Conservation (phyloP, 345 rosid species). For the Citrus inodora region DNA sequence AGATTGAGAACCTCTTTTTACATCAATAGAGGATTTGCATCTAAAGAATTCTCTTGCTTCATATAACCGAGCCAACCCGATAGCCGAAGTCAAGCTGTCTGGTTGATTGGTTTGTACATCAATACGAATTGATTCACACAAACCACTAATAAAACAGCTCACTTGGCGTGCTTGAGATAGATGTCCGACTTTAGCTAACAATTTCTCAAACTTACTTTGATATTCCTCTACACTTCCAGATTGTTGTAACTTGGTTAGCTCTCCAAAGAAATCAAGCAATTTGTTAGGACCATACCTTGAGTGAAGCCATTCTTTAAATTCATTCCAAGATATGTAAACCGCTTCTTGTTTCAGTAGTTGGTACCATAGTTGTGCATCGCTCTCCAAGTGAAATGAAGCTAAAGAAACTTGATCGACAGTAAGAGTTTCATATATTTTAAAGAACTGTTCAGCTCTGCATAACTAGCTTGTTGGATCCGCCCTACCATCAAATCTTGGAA, state of each 20-base stretch:
- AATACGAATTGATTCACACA: neutral
- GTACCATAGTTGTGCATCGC: neutral
- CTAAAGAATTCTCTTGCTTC: neutral
- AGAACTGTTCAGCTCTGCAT: neutral
- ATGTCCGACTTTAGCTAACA: neutral
- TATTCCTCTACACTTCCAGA: neutral
- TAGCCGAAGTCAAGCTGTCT: neutral
- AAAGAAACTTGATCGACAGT: neutral
- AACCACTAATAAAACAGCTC: neutral
- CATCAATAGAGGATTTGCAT: too few species aligned
- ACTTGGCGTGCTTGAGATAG: neutral
- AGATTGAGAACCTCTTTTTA: neutral
- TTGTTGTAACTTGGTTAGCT: neutral
- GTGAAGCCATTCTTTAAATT: neutral
- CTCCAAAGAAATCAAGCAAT: neutral
- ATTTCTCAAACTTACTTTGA: neutral
- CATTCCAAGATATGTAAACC: neutral
- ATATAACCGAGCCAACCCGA: neutral
- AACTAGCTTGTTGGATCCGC: neutral
- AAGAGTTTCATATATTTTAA: neutral
- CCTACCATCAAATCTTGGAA: neutral
- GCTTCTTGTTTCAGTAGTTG: neutral
- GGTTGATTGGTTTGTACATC: neutral
- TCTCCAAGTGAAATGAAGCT: neutral
- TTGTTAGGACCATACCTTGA: neutral